phyloP scores from a whole-genome alignment of 805 yeast species.

The Saturnispora diversa region DNA sequence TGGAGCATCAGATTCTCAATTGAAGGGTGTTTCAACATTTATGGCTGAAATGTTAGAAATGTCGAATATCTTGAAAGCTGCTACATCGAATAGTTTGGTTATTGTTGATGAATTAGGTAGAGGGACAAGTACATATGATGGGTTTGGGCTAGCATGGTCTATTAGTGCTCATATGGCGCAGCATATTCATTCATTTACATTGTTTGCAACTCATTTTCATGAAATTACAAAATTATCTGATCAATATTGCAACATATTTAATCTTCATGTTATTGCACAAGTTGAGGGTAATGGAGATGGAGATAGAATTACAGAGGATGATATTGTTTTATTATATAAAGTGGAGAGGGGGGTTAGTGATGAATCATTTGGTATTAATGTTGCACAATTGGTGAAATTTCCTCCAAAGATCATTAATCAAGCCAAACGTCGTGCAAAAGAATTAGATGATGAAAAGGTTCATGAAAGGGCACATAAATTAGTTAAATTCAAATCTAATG shows the following conservation, averaged over 20 bases:
- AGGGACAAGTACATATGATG: slow-evolving; percentile 92
- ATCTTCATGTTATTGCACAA: slow-evolving; percentile 90
- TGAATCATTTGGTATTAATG: slow-evolving; percentile 96
- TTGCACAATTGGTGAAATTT: slow-evolving; percentile 91
- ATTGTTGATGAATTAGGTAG: slow-evolving; percentile 94
- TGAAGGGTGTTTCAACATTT: slow-evolving; percentile 94
- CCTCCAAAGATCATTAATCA: slow-evolving; percentile 83
- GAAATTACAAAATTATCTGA: slow-evolving; percentile 79
- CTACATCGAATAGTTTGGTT: slow-evolving; percentile 70
- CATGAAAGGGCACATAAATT: slow-evolving; percentile 35
- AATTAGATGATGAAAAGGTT: slow-evolving; percentile 52
- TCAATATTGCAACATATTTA: slow-evolving; percentile 54
- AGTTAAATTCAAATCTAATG: slow-evolving; percentile 43
- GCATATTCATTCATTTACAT: slow-evolving; percentile 64
- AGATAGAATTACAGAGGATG: slow-evolving; percentile 37
- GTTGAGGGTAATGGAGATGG: slow-evolving; percentile 41
- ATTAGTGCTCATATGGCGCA: slow-evolving; percentile 78
- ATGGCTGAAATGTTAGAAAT: slow-evolving; percentile 97
- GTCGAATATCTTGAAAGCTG: slow-evolving; percentile 73
- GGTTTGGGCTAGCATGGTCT: slow-evolving; percentile 97
- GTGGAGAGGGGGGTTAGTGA: slow-evolving; percentile 97
- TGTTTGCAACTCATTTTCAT: slow-evolving; percentile 97
- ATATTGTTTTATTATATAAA: slow-evolving; percentile 80
- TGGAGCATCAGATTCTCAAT: slow-evolving; percentile 98
- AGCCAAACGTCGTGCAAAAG: slow-evolving; percentile 93